phyloP scores from a whole-genome alignment of 177 flowering plant species.

The Tripterygium wilfordii region DNA sequence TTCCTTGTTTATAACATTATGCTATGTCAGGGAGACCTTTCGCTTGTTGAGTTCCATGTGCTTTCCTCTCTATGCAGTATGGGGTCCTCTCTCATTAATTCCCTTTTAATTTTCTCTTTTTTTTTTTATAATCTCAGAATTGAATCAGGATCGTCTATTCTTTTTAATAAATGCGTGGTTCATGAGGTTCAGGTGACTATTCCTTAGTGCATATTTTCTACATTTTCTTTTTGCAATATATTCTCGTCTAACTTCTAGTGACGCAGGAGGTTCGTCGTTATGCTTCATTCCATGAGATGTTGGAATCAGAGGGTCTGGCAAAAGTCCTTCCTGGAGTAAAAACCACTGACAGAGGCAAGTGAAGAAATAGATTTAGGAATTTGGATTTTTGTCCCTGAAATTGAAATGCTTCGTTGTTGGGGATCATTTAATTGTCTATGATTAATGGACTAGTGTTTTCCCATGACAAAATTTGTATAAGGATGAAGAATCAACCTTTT shows the following conservation, averaged over 20 bases:
- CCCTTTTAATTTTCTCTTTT: background rate
- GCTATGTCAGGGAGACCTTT: too few species aligned
- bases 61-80: background rate
- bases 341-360: conserved; percentile 68
- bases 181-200: conserved; percentile 76
- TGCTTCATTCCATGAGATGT: conserved; percentile 72
- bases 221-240: conserved; percentile 1
- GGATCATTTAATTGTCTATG: too few species aligned
- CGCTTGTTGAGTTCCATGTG: too few species aligned
- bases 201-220: background rate
- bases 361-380: too few species aligned
- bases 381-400: too few species aligned
- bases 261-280: conserved; percentile 51
- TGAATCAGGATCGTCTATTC: conserved; percentile 44
- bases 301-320: conserved; percentile 48
- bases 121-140: conserved; percentile 35
- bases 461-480: too few species aligned
- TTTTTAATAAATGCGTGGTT: conserved; percentile 59
- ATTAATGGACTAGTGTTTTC: too few species aligned
- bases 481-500: too few species aligned
- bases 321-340: conserved; percentile 72
- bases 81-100: background rate
- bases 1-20: too few species aligned
- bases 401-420: too few species aligned
- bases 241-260: background rate